These are phyloP conservation scores for Esteya vermicola DNA, from an alignment of 2,329 filamentous ascomycete species.

Conservation along the genomic window DNA sequence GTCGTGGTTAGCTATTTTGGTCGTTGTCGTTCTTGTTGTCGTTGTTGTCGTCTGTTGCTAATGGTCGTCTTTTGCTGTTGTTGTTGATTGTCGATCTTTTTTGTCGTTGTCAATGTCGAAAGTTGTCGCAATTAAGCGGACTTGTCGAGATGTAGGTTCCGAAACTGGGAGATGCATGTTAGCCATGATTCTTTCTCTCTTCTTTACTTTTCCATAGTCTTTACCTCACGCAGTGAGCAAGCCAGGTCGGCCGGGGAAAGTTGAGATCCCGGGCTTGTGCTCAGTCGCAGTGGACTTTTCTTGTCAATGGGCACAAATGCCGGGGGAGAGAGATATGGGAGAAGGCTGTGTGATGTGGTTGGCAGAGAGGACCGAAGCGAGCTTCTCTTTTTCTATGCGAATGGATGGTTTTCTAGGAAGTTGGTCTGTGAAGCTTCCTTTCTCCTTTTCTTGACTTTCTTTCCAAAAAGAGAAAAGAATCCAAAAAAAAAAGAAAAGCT, in stretches of 20 bases:
- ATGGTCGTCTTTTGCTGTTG: no score
- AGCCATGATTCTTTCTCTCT: neutral
- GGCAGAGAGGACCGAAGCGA: no score
- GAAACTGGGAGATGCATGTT: constrained; percentile 12
- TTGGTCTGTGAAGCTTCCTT: neutral
- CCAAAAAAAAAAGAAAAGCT: neutral
- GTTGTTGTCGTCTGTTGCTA: constrained; percentile 7
- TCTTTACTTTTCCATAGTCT: neutral
- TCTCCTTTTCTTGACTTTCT: neutral
- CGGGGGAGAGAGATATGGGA: constrained; percentile 10
- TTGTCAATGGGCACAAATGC: constrained; percentile 4
- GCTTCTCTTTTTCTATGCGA: no score
- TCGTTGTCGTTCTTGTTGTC: constrained; percentile 6
- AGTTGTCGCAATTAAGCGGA: constrained; percentile 34
- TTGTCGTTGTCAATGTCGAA: constrained; percentile 14
- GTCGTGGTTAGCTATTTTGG: constrained; percentile 4
- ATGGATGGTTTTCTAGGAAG: no score
- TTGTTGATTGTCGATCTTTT: constrained; percentile 1
- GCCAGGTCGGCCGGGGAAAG: constrained; percentile 60
- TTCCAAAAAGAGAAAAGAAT: neutral
- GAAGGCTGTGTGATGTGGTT: neutral
- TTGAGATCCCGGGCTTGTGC: constrained; percentile 24
- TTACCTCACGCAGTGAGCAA: constrained; percentile 75
- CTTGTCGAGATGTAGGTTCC: constrained; percentile 21
- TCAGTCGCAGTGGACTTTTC: constrained; percentile 32